These are phyloP conservation scores for Hymenoscyphus occultus DNA, from an alignment of 2,329 filamentous ascomycete genomes.

Conservation along the genomic window DNA sequence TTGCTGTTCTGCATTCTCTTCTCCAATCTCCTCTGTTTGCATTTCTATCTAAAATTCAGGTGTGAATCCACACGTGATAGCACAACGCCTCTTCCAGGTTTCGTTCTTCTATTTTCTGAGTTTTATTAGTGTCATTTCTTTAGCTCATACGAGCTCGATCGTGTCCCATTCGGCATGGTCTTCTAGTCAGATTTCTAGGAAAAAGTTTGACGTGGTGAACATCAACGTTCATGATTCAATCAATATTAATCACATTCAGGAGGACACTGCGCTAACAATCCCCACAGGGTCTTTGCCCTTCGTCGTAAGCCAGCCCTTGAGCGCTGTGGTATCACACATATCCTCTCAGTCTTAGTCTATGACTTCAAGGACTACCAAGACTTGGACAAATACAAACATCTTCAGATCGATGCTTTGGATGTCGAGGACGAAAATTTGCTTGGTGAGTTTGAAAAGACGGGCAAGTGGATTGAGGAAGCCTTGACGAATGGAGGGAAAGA, in stretches of 20 bases:
- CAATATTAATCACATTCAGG: neutral
- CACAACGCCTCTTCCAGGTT: neutral
- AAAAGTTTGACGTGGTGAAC: neutral
- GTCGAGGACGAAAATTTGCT: constrained; percentile 85
- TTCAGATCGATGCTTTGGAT: constrained; percentile 84
- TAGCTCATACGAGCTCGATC: neutral
- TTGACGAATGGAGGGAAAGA: constrained; percentile 56
- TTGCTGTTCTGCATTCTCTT: constrained; percentile 11
- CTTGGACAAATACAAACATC: constrained; percentile 63
- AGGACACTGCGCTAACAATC: neutral
- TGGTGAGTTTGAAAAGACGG: constrained; percentile 72
- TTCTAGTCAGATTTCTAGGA: too few species aligned
- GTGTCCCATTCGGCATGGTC: neutral
- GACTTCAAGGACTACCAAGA: constrained; percentile 55
- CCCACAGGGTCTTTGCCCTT: constrained; percentile 70
- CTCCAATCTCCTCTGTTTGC: neutral
- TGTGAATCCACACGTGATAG: constrained; percentile 11
- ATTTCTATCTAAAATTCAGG: too few species aligned
- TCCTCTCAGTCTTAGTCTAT: constrained; percentile 77
- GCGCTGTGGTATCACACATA: constrained; percentile 78
- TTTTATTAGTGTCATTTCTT: neutral
- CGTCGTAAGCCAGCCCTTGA: constrained; percentile 67
- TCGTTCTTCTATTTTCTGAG: neutral
- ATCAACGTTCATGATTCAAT: neutral
- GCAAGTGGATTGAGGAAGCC: constrained; percentile 79